Conservation (phyloP, 305 asterid species). For the Solanum hybrid region DNA sequence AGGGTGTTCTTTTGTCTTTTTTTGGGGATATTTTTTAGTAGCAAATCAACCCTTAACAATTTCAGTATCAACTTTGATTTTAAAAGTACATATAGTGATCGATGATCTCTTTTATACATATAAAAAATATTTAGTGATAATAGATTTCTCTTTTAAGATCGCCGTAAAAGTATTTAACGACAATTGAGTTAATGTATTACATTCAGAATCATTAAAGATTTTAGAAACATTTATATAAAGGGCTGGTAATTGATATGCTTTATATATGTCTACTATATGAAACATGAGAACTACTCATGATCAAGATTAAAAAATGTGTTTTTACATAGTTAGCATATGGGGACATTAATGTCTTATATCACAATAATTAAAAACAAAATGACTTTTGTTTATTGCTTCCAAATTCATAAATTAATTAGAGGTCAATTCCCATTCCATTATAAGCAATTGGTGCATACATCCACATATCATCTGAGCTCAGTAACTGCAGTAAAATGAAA, state of each 20-base stretch:
- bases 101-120: neutral
- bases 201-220: no score
- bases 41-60: neutral
- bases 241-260: neutral
- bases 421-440: constrained; percentile 67
- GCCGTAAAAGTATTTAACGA: no score
- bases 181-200: neutral
- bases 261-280: neutral
- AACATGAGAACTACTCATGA: neutral
- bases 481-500: constrained; percentile 33
- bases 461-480: constrained; percentile 88
- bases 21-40: neutral
- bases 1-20: neutral
- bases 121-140: no score
- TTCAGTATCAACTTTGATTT: neutral
- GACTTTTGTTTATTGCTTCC: neutral
- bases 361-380: neutral
- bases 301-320: neutral
- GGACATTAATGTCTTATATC: neutral
- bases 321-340: neutral
- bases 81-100: neutral
- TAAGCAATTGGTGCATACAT: constrained; percentile 84
- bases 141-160: no score
- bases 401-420: constrained; percentile 18
- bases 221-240: no score